Conservation (phyloP, 257 asterid species). For the Penstemon davidsonii region DNA sequence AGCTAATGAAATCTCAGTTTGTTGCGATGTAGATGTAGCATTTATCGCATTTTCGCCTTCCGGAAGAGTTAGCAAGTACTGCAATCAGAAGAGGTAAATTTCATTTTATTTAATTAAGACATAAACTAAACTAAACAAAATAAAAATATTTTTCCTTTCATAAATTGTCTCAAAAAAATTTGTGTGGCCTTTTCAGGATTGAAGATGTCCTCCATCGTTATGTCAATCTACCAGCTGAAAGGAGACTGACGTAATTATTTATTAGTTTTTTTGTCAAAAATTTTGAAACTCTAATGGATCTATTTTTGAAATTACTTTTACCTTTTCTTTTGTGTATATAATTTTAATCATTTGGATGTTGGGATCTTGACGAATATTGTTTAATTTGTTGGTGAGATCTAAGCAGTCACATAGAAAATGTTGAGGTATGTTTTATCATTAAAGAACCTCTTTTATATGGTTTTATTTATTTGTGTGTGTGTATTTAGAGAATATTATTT, state of each 20-base stretch:
- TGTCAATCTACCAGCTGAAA: conserved; percentile 45
- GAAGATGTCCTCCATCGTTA: conserved; percentile 49
- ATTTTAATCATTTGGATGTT: not conserved
- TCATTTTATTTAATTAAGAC: not conserved
- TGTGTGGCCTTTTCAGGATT: conserved; percentile 35
- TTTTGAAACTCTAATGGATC: not conserved
- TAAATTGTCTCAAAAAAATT: not conserved
- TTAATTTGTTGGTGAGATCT: conserved; percentile 1
- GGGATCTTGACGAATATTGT: not conserved
- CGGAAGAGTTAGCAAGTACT: conserved; percentile 53
- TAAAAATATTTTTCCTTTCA: not conserved
- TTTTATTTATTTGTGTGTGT: not conserved
- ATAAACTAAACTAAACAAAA: no score
- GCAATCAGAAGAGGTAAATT: conserved; percentile 36
- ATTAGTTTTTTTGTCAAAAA: not conserved
- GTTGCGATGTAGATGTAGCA: conserved; percentile 52
- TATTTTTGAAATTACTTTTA: not conserved
- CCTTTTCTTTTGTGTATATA: not conserved
- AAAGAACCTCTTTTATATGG: not conserved
- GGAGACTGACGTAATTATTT: conserved; percentile 39
- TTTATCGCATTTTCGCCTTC: conserved; percentile 58
- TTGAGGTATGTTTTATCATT: conserved; percentile 43
- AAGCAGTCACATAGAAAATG: conserved; percentile 41
- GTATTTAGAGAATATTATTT: not conserved
- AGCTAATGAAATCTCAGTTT: conserved; percentile 41